phyloP scores from a whole-genome alignment of 257 asterid species.

The Solanum piurae region DNA sequence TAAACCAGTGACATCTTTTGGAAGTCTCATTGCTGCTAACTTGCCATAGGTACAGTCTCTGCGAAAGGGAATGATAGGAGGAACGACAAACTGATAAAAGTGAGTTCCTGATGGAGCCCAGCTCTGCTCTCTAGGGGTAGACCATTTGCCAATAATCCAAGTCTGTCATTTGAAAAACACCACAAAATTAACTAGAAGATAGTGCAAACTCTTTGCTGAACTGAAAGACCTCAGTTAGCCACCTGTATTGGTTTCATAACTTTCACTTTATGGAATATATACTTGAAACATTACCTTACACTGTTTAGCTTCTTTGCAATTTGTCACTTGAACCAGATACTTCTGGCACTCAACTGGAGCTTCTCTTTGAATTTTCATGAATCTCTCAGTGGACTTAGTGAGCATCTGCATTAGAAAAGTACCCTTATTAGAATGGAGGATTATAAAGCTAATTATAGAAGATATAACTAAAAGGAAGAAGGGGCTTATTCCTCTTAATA shows the following conservation, averaged over 20 bases:
- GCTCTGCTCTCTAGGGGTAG: conserved; percentile 62
- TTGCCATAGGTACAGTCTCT: conserved; percentile 85
- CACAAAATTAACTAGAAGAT: background rate
- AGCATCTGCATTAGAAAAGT: conserved; percentile 49
- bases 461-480: background rate
- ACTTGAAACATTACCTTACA: conserved; percentile 54
- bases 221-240: background rate
- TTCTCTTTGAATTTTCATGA: conserved; percentile 66
- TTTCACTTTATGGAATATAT: background rate
- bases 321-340: conserved; percentile 70
- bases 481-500: background rate
- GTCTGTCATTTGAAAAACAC: conserved; percentile 27
- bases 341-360: conserved; percentile 46
- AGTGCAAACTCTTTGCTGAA: background rate
- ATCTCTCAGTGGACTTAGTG: conserved; percentile 72
- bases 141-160: conserved; percentile 86
- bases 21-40: conserved; percentile 81
- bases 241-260: background rate
- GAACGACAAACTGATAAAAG: conserved; percentile 82
- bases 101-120: conserved; percentile 74
- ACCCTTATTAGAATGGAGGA: background rate
- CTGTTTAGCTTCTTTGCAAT: conserved; percentile 57
- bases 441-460: background rate
- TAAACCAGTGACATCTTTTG: conserved; percentile 69
- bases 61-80: conserved; percentile 68